Conservation (phyloP, 176 grass and related monocot genomes). For the Cocos nucifera region DNA sequence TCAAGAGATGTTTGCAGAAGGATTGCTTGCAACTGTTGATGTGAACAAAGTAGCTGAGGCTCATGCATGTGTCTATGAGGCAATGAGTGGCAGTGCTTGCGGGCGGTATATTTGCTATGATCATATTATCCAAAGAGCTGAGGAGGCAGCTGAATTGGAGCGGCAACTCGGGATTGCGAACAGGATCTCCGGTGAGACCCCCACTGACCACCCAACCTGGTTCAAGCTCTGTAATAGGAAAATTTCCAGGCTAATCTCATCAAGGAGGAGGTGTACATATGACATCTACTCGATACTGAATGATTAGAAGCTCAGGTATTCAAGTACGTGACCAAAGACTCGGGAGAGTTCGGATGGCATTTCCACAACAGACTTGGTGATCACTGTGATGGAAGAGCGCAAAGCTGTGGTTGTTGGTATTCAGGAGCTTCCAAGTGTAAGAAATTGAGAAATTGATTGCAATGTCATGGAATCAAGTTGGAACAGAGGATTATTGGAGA, state of each 20-base stretch:
- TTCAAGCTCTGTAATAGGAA: conserved; percentile 82
- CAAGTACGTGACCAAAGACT: too few relatives aligned
- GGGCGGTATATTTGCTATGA: conserved; percentile 94
- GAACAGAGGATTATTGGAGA: too few relatives aligned
- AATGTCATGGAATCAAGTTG: too few relatives aligned
- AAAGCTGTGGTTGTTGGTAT: too few relatives aligned
- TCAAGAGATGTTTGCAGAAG: conserved; percentile 57
- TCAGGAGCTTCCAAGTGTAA: too few relatives aligned
- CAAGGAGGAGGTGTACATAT: conserved; percentile 65
- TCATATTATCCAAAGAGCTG: conserved; percentile 43
- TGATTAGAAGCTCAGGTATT: conserved; percentile 18
- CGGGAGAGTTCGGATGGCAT: too few relatives aligned
- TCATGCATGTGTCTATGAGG: conserved; percentile 67
- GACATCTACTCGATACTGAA: conserved; percentile 49
- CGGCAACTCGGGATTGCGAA: conserved; percentile 64
- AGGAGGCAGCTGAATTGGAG: conserved; percentile 67
- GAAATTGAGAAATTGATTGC: too few relatives aligned
- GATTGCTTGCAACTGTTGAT: conserved; percentile 63
- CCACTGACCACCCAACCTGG: conserved; percentile 37
- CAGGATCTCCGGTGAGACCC: conserved; percentile 18
- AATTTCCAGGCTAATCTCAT: conserved; percentile 49
- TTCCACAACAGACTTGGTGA: too few relatives aligned
- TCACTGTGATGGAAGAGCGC: too few relatives aligned
- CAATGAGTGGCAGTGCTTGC: conserved; percentile 64
- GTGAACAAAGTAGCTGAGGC: conserved; percentile 70